phyloP scores from a whole-genome alignment of 352 stramenopile genomes.

The Pythium pectinolyticum region DNA sequence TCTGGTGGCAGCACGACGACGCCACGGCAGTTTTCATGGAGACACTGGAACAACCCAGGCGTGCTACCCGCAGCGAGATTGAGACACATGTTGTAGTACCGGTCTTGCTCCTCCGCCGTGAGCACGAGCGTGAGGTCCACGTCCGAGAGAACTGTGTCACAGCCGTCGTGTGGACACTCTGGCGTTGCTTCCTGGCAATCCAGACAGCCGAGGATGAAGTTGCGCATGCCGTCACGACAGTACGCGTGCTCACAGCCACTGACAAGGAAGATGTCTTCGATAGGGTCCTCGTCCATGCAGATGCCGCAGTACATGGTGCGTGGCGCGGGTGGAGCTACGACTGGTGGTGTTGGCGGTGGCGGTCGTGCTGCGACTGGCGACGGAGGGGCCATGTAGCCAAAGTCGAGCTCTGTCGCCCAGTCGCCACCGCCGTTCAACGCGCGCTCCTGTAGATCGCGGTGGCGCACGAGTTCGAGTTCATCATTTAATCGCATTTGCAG shows the following conservation, averaged over 20 bases:
- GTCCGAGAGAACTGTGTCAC: background rate
- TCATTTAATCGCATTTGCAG: background rate
- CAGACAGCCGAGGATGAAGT: background rate
- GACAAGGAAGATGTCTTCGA: conserved; percentile 12
- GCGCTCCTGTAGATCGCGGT: too few relatives aligned
- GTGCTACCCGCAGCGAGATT: background rate
- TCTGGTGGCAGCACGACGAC: background rate
- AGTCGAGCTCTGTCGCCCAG: background rate
- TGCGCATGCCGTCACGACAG: conserved; percentile 9
- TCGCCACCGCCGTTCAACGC: background rate
- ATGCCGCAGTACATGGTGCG: conserved; percentile 10
- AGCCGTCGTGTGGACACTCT: conserved; percentile 5
- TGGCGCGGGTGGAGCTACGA: background rate
- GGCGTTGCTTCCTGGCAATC: conserved; percentile 1
- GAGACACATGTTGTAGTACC: conserved; percentile 8
- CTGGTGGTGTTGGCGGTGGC: background rate
- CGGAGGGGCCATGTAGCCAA: background rate
- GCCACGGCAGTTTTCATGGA: conserved; percentile 9
- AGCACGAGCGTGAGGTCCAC: conserved; percentile 8
- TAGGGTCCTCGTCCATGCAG: conserved; percentile 11
- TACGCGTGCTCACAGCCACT: conserved; percentile 15
- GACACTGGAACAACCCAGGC: conserved; percentile 1
- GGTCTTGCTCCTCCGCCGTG: conserved; percentile 6
- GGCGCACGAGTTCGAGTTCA: background rate
- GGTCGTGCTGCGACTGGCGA: background rate